Evolutionary conservation across 176 grass and related monocot species (phyloP), one percentile per base, ranked within the genome.

Genomic region (Thalia dealbata): DNA sequence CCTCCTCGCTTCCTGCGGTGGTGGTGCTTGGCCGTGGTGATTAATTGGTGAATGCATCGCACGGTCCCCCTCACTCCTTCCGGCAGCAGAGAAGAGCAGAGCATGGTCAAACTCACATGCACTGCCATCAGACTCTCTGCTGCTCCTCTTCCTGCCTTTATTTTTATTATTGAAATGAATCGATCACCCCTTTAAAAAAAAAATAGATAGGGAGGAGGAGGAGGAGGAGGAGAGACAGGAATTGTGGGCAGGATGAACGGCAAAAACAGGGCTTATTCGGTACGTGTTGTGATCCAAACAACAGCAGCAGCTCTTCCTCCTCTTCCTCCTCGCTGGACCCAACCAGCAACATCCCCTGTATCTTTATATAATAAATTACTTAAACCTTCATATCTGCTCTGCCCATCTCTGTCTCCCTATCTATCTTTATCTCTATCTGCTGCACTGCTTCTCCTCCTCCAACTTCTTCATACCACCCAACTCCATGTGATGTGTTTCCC

Each of bases 21-120:
- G 32, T 4, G 32, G 32, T 38, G 32, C 32, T 1, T 4, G 32
- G 32, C 32, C 32, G 32, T 38, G 32, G 32, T 38, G 32, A 38
- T 38, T 38, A 38, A 38, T 38, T 4, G 0, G 54, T 2, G 18
- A 0, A 15, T 7, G 1, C 14, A 7, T 2, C 25, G 10, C 61
- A 14, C 3, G 25, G 61, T 13, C 24, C n/a, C 23, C 9, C 23
- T 38, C 32, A 1, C 32, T 38, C 32, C 32, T 4, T 38, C 32
- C 32, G 32, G 32, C 32, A 38, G 13, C 61, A 28, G 2, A 11
- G 65, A 19, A 43, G 3, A 38, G 13, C 61, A 28, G 2, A 11
- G 65, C 38, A 43, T 68, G 65, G 65, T 68, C 65, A 68, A 68
- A 68, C 38, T 68, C 65, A 44, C 18, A 68, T 68, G n/a, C n/a